Conservation (phyloP, 768 basidiomycete genomes). For the Boletales sp. region DNA sequence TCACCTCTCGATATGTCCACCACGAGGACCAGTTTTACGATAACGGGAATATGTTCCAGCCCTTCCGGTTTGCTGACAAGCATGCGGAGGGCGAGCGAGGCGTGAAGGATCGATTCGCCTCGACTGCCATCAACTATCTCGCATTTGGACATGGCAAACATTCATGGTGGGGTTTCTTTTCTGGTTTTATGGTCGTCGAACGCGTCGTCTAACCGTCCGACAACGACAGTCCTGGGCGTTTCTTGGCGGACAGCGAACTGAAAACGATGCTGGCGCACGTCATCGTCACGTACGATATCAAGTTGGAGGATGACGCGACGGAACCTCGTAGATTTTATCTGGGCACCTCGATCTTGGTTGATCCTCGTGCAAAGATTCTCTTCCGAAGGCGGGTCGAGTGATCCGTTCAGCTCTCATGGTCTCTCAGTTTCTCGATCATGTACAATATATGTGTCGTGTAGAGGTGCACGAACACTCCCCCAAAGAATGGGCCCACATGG, state of each 20-base stretch:
- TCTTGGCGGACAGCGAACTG: constrained; percentile 5
- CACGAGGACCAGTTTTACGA: constrained; percentile 25
- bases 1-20: constrained; percentile 24
- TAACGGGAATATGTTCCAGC: constrained; percentile 22
- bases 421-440: too few species aligned
- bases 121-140: constrained; percentile 29
- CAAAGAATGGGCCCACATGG: too few species aligned
- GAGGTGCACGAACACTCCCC: too few species aligned
- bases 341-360: neutral
- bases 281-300: constrained; percentile 15
- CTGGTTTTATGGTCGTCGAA: too few species aligned
- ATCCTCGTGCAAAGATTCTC: constrained; percentile 3
- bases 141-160: constrained; percentile 33
- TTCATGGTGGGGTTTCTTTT: constrained; percentile 5
- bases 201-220: too few species aligned
- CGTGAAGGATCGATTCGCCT: constrained; percentile 32
- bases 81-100: constrained; percentile 24
- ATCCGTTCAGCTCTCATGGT: too few species aligned
- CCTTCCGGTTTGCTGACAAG: constrained; percentile 39
- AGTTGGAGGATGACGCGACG: constrained; percentile 6
- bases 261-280: constrained; percentile 17
- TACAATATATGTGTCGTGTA: too few species aligned
- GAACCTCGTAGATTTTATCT: constrained; percentile 1
- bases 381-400: too few species aligned
- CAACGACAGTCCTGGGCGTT: constrained; percentile 12